Evolutionary conservation across 169 alveolate genomes (phyloP), one percentile per base, ranked within the genome.

Genomic region (Eimeria maxima): DNA sequence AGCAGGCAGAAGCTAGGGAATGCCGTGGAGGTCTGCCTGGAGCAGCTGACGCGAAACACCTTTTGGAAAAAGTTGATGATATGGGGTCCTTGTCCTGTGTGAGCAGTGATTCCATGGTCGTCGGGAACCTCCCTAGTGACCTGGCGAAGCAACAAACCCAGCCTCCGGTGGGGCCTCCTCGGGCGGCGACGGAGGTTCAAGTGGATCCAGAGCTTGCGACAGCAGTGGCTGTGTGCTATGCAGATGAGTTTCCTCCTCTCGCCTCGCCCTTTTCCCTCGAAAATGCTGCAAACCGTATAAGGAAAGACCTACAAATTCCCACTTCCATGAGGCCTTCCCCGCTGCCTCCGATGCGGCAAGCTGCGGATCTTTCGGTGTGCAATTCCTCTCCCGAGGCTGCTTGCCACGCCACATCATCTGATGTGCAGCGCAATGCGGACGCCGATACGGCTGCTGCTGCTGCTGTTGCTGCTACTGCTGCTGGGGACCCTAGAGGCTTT

Each of bases 211-310:
- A 84, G 55, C 53, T 38, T 29, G 50, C 78, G 4, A 42, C 93
- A 57, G 78, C 93, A 4, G 60, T 57, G 60, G 74, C 78, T 57
- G 78, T 53, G 63, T 53, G 74, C 78, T 84, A 84, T 45, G 93
- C 93, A 29, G 93, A 84, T n/a, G 93, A 84, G 50, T 84, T 84
- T 33, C 93, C 93, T 16, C 93, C 93, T 29, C 93, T 84, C 42
- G 33, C 78, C n/a, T 29, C 93, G 4, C 93, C 78, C 29, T 74
- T 74, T 45, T 45, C 86, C 38, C 60, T 24, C 20, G 57, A 74
- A 45, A 44, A 4, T 6, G 33, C 20, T 3, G 44, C 27, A 8
- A 45, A 20, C 60, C 16, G 53, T 10, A 22, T 33, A 45, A 74
- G 18, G 47, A 74, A 18, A 14, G 86, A 74, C n/a, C 60, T 38